Evolutionary conservation across 805 yeast species (phyloP).

Genomic region (Saturnispora quitensis): DNA sequence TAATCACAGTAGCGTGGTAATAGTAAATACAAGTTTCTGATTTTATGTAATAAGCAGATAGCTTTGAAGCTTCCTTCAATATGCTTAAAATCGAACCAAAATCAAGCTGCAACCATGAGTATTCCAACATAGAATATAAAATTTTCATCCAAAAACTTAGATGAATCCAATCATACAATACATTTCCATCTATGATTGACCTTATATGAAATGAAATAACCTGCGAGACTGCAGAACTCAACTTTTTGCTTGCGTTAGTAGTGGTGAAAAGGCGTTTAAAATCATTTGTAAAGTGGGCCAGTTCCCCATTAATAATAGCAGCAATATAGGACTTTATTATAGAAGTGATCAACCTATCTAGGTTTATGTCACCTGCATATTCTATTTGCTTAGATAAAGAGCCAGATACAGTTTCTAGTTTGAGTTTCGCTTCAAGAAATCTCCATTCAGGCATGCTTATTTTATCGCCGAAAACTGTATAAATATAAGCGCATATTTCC

Average conservation of each 20-base stretch:
- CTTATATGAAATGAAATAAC: conserved; percentile 16
- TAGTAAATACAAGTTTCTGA: conserved; percentile 7
- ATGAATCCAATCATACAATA: conserved; percentile 20
- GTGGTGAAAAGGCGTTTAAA: background rate
- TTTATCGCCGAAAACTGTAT: conserved; percentile 16
- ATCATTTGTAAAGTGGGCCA: background rate
- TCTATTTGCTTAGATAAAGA: conserved; percentile 19
- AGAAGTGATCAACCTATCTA: conserved; percentile 6
- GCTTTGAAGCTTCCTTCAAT: conserved; percentile 11
- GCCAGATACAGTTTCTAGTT: conserved; percentile 8
- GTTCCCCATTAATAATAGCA: background rate
- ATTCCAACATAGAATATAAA: conserved; percentile 5
- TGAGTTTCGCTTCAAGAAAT: conserved; percentile 10
- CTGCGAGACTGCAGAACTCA: conserved; percentile 7
- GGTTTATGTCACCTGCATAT: conserved; percentile 16
- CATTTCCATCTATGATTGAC: conserved; percentile 3
- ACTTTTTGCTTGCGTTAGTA: background rate
- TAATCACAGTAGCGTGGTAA: conserved; percentile 8
- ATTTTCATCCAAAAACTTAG: conserved; percentile 20
- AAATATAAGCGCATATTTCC: conserved; percentile 19
- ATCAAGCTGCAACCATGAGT: conserved; percentile 13
- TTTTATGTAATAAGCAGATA: conserved; percentile 5
- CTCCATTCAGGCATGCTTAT: conserved; percentile 18
- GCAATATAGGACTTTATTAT: conserved; percentile 2
- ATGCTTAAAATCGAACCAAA: conserved; percentile 15